Evolutionary conservation across 352 stramenopile species (phyloP), one percentile per base, ranked within the genome.

Genomic region (Phytophthora palmivora): DNA sequence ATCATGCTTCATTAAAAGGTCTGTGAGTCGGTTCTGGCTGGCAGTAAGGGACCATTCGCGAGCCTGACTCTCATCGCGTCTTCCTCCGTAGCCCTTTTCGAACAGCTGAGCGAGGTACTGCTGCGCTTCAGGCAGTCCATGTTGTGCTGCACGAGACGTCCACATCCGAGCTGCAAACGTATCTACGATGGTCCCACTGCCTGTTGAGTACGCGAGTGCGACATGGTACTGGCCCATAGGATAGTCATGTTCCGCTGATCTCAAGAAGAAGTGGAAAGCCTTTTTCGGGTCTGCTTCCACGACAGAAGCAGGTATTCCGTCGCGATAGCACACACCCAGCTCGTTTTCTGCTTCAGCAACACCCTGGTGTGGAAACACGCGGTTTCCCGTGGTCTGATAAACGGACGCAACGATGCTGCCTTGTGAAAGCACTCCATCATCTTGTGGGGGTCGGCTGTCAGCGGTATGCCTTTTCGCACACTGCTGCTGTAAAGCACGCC

Each of bases 341-440:
- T 74, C 67, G 30, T 76, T 72, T 28, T 79, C 71, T 9, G 71
- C 67, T 57, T 76, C 71, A 7, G 58, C 71, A 12, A 79, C 71
- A 21, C 71, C 71, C 58, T 64, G 37, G 12, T 79, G 71, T 1
- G 49, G 53, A 5, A 65, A 65, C 6, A 76, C 50, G 4, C 63
- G 67, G 14, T 68, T 67, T 50, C 63, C 63, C 21, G 71, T 6
- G 66, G 58, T 58, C 65, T 70, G 14, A 78, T 60, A 42, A 78
- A 79, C 5, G 71, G 71, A 16, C 59, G 58, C 15, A 70, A 56
- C 18, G 51, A 48, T 19, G 71, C 71, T 22, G 71, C 71, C 21
- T 69, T 73, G 19, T 74, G 41, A n/a, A 79, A 72, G 26, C 64
- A 76, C 14, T 72, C 62, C n/a, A 76, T 8, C 48, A 72, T 74